Conservation (phyloP, 31 red algal species). For the Endocladia muricata region DNA sequence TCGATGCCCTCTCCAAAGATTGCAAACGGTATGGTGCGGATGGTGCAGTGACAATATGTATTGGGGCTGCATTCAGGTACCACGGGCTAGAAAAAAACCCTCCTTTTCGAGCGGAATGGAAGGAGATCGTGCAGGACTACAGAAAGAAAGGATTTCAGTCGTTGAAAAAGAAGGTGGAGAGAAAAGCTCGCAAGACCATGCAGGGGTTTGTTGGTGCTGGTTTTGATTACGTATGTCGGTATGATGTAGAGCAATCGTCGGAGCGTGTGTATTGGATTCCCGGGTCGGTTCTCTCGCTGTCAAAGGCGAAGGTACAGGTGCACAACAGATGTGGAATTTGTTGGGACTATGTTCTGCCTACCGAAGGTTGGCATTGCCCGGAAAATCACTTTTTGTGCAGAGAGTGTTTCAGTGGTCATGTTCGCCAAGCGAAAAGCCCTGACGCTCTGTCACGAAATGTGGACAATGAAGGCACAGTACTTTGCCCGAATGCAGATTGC, state of each 20-base stretch:
- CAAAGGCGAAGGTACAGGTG: slow-evolving; percentile 8
- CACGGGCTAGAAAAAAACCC: neutral
- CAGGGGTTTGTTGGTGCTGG: neutral
- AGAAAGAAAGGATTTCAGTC: neutral
- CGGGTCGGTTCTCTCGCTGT: slow-evolving; percentile 16
- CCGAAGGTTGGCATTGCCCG: slow-evolving; percentile 31
- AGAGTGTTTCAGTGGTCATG: slow-evolving; percentile 30
- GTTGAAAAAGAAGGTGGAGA: neutral
- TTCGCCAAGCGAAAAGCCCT: slow-evolving; percentile 3
- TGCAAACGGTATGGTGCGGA: neutral
- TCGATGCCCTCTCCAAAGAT: neutral
- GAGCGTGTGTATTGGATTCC: slow-evolving; percentile 34
- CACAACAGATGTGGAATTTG: slow-evolving; percentile 23
- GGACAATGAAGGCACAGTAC: slow-evolving; percentile 14
- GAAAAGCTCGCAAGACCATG: too few species aligned
- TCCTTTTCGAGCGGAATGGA: slow-evolving; percentile 8
- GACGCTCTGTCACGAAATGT: neutral
- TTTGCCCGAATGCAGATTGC: slow-evolving; percentile 19
- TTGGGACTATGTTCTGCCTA: slow-evolving; percentile 11
- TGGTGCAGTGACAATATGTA: neutral
- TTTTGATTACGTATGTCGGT: neutral
- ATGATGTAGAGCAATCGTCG: neutral
- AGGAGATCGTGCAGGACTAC: neutral
- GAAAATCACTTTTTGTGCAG: slow-evolving; percentile 41
- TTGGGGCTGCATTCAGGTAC: slow-evolving; percentile 15